A percentile compares a stretch with the other conserved stretches of the same genome.
These are phyloP conservation scores for Tremella yokohamensis DNA, from an alignment of 768 basidiomycete genomes.

Conservation along the genomic window DNA sequence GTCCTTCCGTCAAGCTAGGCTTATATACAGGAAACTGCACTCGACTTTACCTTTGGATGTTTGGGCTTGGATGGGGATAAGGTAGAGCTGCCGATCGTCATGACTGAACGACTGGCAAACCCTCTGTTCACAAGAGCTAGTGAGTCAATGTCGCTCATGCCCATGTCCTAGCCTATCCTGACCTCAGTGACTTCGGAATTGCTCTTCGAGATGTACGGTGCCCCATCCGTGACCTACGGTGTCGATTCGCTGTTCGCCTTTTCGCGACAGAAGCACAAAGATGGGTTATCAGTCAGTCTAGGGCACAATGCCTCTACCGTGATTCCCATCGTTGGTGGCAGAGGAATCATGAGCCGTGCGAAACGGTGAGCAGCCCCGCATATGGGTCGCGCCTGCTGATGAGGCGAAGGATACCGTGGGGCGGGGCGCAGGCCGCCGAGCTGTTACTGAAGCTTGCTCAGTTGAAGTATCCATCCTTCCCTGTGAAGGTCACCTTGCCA, in stretches of 20 bases:
- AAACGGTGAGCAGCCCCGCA: slow-evolving; percentile 63
- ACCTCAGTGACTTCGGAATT: slow-evolving; percentile 84
- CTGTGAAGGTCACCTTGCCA: slow-evolving; percentile 68
- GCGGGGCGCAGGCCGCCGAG: slow-evolving; percentile 81
- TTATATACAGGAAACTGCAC: slow-evolving; percentile 72
- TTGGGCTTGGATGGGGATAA: slow-evolving; percentile 73
- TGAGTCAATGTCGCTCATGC: slow-evolving; percentile 54
- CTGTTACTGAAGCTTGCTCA: slow-evolving; percentile 89
- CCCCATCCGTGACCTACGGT: slow-evolving; percentile 79
- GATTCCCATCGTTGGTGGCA: slow-evolving; percentile 78
- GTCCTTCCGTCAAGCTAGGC: not conserved
- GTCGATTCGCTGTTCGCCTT: slow-evolving; percentile 91
- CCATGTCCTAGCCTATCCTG: not conserved
- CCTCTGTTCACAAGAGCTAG: slow-evolving; percentile 82
- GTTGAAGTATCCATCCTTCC: slow-evolving; percentile 90
- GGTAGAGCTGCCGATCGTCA: slow-evolving; percentile 81
- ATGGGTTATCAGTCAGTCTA: slow-evolving; percentile 85
- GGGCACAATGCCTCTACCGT: slow-evolving; percentile 88
- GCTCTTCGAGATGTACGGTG: slow-evolving; percentile 87
- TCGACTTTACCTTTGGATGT: slow-evolving; percentile 86
- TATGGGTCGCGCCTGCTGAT: not conserved
- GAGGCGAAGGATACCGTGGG: slow-evolving; percentile 81
- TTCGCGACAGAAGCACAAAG: slow-evolving; percentile 67
- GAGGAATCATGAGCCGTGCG: slow-evolving; percentile 74
- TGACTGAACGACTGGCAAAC: slow-evolving; percentile 86